These are phyloP conservation scores for Kluyveromyces sp. DNA, from an alignment of 1,139 yeast species.

Conservation along the genomic window DNA sequence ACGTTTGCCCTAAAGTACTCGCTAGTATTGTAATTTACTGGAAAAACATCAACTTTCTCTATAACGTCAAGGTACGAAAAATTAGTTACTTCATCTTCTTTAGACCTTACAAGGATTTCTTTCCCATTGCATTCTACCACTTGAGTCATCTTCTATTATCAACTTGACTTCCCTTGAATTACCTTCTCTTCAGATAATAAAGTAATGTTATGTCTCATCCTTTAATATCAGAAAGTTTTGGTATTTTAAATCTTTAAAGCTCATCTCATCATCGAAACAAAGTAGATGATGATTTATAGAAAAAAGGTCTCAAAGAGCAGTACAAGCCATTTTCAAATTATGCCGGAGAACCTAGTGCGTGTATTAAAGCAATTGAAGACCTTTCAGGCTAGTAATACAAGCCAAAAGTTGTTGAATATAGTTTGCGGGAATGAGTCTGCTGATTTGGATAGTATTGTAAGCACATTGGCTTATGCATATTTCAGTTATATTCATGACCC, in stretches of 20 bases:
- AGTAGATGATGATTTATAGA: background rate
- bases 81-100: constrained; percentile 14
- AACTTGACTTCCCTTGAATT: background rate
- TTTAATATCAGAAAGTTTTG: too few species aligned
- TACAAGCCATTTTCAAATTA: background rate
- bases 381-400: constrained; percentile 2
- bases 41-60: constrained; percentile 25
- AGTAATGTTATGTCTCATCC: too few species aligned
- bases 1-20: constrained; percentile 20
- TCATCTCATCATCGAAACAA: background rate
- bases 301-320: too few species aligned
- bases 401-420: constrained; percentile 29
- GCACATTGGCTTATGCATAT: constrained; percentile 67
- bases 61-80: constrained; percentile 23
- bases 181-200: too few species aligned
- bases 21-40: constrained; percentile 15
- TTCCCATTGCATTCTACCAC: constrained; percentile 13
- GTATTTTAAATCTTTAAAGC: background rate
- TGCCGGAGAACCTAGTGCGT: constrained; percentile 3
- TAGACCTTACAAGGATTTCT: constrained; percentile 20
- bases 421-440: constrained; percentile 84
- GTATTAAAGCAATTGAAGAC: constrained; percentile 11
- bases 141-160: constrained; percentile 15
- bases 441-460: constrained; percentile 79
- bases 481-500: constrained; percentile 33